phyloP scores from a whole-genome alignment of 2,329 filamentous ascomycete species.

The Huntiella decipiens region DNA sequence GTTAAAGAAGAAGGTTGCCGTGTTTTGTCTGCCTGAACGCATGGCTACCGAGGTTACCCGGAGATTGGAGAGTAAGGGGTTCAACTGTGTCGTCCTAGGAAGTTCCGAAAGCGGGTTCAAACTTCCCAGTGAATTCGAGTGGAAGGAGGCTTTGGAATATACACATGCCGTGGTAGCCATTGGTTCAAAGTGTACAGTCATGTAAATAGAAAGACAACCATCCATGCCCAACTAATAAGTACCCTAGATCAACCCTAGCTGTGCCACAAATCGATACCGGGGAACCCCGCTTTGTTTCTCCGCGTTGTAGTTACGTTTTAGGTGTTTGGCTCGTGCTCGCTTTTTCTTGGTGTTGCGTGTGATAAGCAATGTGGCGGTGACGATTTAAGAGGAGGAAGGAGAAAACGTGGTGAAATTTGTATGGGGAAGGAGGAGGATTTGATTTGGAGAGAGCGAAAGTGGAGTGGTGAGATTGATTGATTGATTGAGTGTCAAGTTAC shows the following conservation, averaged over 20 bases:
- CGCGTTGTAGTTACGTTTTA: no score
- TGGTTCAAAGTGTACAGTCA: slow-evolving; percentile 8
- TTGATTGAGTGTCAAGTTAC: background rate
- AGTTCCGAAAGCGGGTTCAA: slow-evolving; percentile 8
- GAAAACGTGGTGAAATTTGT: no score
- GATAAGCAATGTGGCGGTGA: no score
- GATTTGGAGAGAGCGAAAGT: no score
- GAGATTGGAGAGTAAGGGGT: slow-evolving; percentile 4
- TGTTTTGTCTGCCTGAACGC: slow-evolving; percentile 7
- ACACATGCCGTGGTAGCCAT: slow-evolving; percentile 10
- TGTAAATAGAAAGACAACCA: background rate
- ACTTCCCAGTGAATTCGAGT: slow-evolving; percentile 5
- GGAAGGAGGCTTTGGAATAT: slow-evolving; percentile 9
- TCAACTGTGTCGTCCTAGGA: slow-evolving; percentile 5
- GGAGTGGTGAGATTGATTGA: background rate
- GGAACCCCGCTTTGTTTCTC: no score
- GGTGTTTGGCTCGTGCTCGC: no score
- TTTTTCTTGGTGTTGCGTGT: no score
- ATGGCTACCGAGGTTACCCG: slow-evolving; percentile 6
- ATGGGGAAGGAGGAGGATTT: no score
- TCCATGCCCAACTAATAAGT: no score
- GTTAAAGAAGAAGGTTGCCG: slow-evolving; percentile 5
- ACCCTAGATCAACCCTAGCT: no score
- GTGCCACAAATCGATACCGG: no score
- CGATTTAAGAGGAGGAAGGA: no score